phyloP scores from a whole-genome alignment of 495 filamentous ascomycete species.

The Friedmanniomyces endolithicus region DNA sequence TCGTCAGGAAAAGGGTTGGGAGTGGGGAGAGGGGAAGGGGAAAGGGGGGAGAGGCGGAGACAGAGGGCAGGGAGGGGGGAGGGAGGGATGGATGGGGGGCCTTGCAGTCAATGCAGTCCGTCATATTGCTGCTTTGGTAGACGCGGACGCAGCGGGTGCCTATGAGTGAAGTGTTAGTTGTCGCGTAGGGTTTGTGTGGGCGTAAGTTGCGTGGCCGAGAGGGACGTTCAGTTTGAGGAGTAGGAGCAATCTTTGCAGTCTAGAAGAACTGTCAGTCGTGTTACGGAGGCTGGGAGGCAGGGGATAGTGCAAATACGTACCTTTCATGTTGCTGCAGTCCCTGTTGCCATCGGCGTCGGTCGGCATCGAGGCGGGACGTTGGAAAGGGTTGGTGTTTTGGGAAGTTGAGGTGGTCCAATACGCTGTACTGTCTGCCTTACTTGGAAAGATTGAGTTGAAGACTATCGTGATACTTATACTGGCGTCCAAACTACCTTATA shows the following conservation, averaged over 20 bases:
- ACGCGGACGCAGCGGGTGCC: conserved; percentile 10
- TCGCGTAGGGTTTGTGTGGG: neutral
- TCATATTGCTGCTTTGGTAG: conserved; percentile 2
- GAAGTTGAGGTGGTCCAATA: too few species aligned
- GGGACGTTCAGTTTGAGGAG: conserved; percentile 3
- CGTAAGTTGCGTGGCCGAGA: too few species aligned
- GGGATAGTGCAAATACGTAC: neutral
- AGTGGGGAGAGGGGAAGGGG: too few species aligned
- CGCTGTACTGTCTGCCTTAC: too few species aligned
- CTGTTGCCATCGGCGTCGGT: conserved; percentile 9
- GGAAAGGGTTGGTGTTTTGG: neutral
- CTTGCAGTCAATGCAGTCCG: conserved; percentile 9
- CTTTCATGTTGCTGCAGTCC: conserved; percentile 10
- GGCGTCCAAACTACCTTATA: neutral
- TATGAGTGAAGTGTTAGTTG: neutral
- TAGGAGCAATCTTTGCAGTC: conserved; percentile 11
- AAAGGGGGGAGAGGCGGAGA: too few species aligned
- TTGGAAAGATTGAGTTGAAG: too few species aligned
- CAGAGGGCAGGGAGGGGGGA: neutral
- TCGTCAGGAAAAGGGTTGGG: too few species aligned
- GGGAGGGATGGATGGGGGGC: neutral
- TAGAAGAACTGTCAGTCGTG: neutral
- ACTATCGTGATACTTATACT: neutral
- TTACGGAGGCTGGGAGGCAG: neutral
- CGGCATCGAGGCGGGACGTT: neutral